These are phyloP conservation scores for Dendrobium chrysotoxum DNA, from an alignment of 106 monocot genomes.

Conservation along the genomic window DNA sequence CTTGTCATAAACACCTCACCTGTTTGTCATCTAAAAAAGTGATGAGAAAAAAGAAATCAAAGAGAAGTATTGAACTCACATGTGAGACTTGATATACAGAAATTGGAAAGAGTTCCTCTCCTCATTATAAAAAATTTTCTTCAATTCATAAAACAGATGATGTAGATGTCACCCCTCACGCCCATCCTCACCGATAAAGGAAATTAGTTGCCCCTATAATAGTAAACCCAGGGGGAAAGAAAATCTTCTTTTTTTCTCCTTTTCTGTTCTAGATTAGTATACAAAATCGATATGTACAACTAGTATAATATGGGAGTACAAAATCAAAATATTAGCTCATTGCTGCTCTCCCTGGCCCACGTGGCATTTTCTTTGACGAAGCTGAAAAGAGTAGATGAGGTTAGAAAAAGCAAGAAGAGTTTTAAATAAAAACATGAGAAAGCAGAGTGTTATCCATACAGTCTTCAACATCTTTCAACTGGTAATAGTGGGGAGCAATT, in stretches of 20 bases:
- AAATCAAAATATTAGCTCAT: slow-evolving; percentile 6
- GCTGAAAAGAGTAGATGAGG: slow-evolving; percentile 19
- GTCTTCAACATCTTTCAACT: slow-evolving; percentile 50
- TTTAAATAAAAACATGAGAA: too few relatives aligned
- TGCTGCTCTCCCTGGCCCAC: slow-evolving; percentile 38
- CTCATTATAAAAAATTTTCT: neutral
- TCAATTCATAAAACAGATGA: neutral
- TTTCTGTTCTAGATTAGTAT: neutral
- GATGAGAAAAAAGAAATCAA: neutral
- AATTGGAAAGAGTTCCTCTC: neutral
- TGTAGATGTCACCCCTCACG: neutral
- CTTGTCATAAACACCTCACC: neutral
- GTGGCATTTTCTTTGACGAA: slow-evolving; percentile 74
- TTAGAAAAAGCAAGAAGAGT: neutral
- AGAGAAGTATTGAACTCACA: neutral
- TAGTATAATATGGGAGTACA: neutral
- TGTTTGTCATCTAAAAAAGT: neutral
- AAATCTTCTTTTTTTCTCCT: neutral
- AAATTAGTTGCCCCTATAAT: too few relatives aligned
- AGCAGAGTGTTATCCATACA: slow-evolving; percentile 22
- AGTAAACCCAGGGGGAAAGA: too few relatives aligned
- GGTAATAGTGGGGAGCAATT: slow-evolving; percentile 39
- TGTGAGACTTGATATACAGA: neutral
- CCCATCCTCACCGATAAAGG: too few relatives aligned
- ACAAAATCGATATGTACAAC: neutral